Base-by-base conservation (phyloP, 805 yeast species). In the Metschnikowia arizonensis region DNA sequence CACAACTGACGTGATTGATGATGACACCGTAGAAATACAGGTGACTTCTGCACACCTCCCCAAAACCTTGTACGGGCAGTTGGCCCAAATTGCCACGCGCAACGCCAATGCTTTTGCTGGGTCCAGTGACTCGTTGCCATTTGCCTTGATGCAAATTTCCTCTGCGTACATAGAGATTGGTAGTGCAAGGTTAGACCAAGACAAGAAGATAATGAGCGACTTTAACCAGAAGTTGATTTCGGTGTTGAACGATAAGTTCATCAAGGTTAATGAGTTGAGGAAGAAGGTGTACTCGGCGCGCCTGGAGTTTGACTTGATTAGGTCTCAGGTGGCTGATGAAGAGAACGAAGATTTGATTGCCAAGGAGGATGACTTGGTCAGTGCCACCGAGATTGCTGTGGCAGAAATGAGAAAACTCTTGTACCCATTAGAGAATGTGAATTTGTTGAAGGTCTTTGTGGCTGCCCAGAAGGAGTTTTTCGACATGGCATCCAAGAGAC, bases 371-470 rank as follows among this genome's bases (percentile, higher is more conserved):
- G 91, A 84, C 50, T 77, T 86, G 52, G 93, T 86, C 29, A 78
- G 82, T 53, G 87, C 88, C 21, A 85, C 89, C 3, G 83, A 85
- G 46, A 68, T 75, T 23, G 93, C 95, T 0, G 93, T 85, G n/a
- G 78, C 79, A 55, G 79, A 81, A 44, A 85, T 86, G 93, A 81
- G 83, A 62, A 78, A 75, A 52, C 69, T 86, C 45, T 78, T 86
- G 53, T 79, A 76, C 50, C 88, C 90, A 19, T 72, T 80, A 9
- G 85, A 83, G 62, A 70, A 81, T 44, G 72, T 85, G 39, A 74
- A 77, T 47, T 66, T 86, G 54, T 69, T 86, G 52, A 82, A 82
- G 57, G 67, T 83, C n/a, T 80, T 84, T 56, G 78, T 79, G 54
- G 73, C 77, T 54, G 83, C 86, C 48, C 93, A 85, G 66, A 70